Percentiles rank a stretch among this genome's conserved stretches.
Evolutionary conservation across 306 rosid species (phyloP).

Genomic region (Vigna unguiculata): DNA sequence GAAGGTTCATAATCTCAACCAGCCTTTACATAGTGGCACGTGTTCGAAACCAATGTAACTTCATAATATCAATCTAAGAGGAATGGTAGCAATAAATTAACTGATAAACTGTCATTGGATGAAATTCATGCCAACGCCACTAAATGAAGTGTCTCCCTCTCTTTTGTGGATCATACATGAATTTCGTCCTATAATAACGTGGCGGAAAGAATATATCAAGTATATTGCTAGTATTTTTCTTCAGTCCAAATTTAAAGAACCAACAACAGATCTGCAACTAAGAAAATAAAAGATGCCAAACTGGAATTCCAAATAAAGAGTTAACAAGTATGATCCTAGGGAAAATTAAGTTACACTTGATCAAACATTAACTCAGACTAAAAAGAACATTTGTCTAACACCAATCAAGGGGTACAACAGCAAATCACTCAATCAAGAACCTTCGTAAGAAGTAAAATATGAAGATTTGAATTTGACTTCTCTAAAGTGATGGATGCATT

Average conservation of each 20-base stretch:
- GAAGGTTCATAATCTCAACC: constrained; percentile 16
- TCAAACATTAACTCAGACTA: background rate
- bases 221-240: background rate
- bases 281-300: constrained; percentile 21
- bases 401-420: background rate
- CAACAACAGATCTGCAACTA: background rate
- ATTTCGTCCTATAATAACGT: background rate
- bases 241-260: background rate
- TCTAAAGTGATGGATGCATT: background rate
- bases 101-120: background rate
- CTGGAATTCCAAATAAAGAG: background rate
- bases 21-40: constrained; percentile 1
- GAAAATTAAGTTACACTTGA: background rate
- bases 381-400: background rate
- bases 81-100: background rate
- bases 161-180: background rate
- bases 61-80: background rate
- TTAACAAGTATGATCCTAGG: background rate
- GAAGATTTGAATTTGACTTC: constrained; percentile 3
- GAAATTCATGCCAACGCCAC: background rate
- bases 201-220: background rate
- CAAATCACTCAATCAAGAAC: constrained; percentile 23
- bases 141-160: background rate
- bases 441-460: background rate
- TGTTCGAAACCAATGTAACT: background rate